Conservation (phyloP, 2,329 filamentous ascomycete species). For the Cordyceps fumosorosea region DNA sequence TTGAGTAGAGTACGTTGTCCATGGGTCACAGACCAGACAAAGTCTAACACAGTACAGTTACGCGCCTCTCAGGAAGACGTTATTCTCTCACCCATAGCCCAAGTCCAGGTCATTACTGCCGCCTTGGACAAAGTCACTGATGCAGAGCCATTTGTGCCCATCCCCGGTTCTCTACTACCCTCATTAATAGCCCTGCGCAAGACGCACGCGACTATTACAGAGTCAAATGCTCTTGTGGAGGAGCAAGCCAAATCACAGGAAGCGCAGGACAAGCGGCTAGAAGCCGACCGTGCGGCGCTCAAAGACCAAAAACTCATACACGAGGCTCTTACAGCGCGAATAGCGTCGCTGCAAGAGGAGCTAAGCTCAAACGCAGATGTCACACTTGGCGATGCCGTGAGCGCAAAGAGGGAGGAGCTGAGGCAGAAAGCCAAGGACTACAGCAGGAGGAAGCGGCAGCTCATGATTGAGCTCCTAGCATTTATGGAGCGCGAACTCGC, state of each 20-base stretch:
- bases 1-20: slow-evolving; percentile 36
- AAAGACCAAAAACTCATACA: slow-evolving; percentile 51
- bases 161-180: slow-evolving; percentile 60
- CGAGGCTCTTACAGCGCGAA: slow-evolving; percentile 47
- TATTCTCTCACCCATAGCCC: slow-evolving; percentile 24
- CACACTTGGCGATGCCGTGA: slow-evolving; percentile 53
- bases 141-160: slow-evolving; percentile 59
- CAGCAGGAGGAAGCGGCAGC: slow-evolving; percentile 50
- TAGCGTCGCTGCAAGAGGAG: slow-evolving; percentile 51
- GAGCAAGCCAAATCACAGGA: slow-evolving; percentile 37
- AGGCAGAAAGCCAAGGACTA: slow-evolving; percentile 52
- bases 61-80: slow-evolving; percentile 10
- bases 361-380: slow-evolving; percentile 51
- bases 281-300: slow-evolving; percentile 43
- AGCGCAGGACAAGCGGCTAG: slow-evolving; percentile 39
- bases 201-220: slow-evolving; percentile 56
- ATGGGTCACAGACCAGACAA: background rate
- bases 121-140: slow-evolving; percentile 60
- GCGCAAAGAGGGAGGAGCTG: slow-evolving; percentile 56
- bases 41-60: background rate
- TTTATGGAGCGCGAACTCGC: slow-evolving; percentile 69
- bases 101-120: slow-evolving; percentile 45
- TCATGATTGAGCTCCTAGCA: slow-evolving; percentile 57
- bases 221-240: slow-evolving; percentile 55
- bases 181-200: slow-evolving; percentile 64